These are phyloP conservation scores for Nemania serpens DNA, from an alignment of 2,329 filamentous ascomycete species.

Conservation along the genomic window DNA sequence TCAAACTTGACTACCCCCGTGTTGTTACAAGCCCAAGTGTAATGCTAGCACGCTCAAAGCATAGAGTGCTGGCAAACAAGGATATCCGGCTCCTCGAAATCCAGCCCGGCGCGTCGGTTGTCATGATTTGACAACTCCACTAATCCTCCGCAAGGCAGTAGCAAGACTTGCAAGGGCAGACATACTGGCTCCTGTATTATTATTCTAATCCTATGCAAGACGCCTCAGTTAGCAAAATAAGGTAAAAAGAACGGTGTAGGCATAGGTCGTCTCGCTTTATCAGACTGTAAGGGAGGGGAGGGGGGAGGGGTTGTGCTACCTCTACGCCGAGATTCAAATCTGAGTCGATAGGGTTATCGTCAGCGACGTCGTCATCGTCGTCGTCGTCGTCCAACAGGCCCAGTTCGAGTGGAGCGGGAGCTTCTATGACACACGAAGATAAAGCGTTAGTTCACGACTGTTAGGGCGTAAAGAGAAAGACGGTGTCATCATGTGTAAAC, in stretches of 20 bases:
- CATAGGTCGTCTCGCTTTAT: not conserved
- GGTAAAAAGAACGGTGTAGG: slow-evolving; percentile 3
- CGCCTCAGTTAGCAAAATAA: slow-evolving; percentile 36
- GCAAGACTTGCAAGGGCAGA: slow-evolving; percentile 31
- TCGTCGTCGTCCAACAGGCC: slow-evolving; percentile 32
- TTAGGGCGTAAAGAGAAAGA: not conserved
- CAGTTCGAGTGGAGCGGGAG: slow-evolving; percentile 28
- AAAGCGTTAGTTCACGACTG: slow-evolving; percentile 10
- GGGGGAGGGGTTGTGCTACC: slow-evolving; percentile 27
- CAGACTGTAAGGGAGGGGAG: not conserved
- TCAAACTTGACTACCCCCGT: slow-evolving; percentile 11
- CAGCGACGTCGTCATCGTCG: slow-evolving; percentile 24
- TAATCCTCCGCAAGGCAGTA: slow-evolving; percentile 35
- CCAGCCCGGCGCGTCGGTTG: not conserved
- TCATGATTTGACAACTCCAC: slow-evolving; percentile 26
- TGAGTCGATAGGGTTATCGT: not conserved
- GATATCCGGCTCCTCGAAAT: not conserved
- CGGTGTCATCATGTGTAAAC: not conserved
- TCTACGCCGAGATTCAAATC: slow-evolving; percentile 27
- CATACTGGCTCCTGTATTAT: slow-evolving; percentile 28
- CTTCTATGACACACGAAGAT: slow-evolving; percentile 13
- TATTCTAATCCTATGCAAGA: slow-evolving; percentile 41
- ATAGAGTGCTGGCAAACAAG: not conserved
- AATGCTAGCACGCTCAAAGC: not conserved
- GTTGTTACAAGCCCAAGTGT: slow-evolving; percentile 14